Evolutionary conservation across 768 basidiomycete genomes (phyloP).

Genomic region (Coprinellus aureogranulatus): DNA sequence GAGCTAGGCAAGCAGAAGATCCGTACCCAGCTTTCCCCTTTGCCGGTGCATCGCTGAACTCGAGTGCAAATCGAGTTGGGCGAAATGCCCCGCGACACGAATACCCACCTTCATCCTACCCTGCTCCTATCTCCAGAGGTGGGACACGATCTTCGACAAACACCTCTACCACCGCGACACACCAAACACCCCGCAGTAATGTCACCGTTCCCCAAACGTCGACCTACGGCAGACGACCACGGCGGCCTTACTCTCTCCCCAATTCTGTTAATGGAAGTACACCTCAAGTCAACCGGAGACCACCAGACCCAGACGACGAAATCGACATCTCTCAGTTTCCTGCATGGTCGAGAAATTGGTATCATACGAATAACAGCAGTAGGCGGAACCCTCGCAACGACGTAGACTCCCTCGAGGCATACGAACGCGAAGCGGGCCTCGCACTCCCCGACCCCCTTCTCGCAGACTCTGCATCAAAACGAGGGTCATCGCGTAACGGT

Average conservation of each 20-base stretch:
- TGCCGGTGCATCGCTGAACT: conserved; percentile 2
- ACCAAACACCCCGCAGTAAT: conserved; percentile 19
- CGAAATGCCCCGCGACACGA: conserved; percentile 20
- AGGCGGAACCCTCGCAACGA: conserved; percentile 18
- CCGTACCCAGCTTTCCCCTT: conserved; percentile 29
- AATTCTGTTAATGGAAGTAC: conserved; percentile 30
- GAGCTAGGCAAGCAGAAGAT: conserved; percentile 32
- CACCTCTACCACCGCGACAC: conserved; percentile 14
- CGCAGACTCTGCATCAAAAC: background rate
- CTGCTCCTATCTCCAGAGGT: conserved; percentile 42
- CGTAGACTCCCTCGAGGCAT: conserved; percentile 18
- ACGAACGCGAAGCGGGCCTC: conserved; percentile 8
- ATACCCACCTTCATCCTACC: conserved; percentile 28
- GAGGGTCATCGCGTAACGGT: background rate
- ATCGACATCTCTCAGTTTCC: conserved; percentile 65
- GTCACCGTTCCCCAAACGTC: conserved; percentile 20
- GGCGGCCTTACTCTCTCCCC: conserved; percentile 51
- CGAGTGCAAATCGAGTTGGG: background rate
- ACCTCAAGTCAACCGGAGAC: conserved; percentile 15
- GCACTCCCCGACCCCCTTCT: conserved; percentile 10
- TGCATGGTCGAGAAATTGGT: conserved; percentile 63
- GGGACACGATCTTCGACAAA: conserved; percentile 40
- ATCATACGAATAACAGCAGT: conserved; percentile 29
- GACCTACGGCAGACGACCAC: conserved; percentile 15
- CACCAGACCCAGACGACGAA: conserved; percentile 34